Evolutionary conservation across 2,329 filamentous ascomycete genomes (phyloP), one percentile per base, ranked within the genome.

Genomic region (Emergomyces orientalis): DNA sequence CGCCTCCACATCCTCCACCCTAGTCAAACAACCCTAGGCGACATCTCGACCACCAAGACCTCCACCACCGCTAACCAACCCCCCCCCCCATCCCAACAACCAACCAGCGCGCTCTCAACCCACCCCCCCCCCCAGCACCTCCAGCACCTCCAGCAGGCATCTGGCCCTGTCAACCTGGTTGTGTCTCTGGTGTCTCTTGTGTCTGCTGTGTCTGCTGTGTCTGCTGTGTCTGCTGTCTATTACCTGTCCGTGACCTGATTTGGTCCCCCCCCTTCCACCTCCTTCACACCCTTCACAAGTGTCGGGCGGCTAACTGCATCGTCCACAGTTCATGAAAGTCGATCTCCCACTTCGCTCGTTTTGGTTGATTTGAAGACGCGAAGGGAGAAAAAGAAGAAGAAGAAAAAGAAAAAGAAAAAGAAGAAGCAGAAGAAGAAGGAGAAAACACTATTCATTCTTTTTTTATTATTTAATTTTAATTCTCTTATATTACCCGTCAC

Each of bases 221-320:
- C n/a, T n/a, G n/a, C n/a, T n/a, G n/a, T 47, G 43, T 47, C 43
- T 22, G 43, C 43, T 22, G 43, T 22, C 43, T 37, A 37, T 11
- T 47, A 7, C 6, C 7, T 47, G n/a, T 47, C 8, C 6, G 19
- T 47, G 22, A 25, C 22, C 22, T 49, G 45, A 9, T n/a, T 47
- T 22, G 43, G n/a, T 8, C 43, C 43, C 45, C 45, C 13, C 22
- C 22, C 22, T 13, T 3, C 7, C 9, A 13, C 45, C 22, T 47
- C 45, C 13, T 22, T 13, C 45, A 25, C 22, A 13, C 45, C 19
- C 3, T 3, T 6, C 1, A 30, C 51, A 17, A 14, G 51, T 45
- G 43, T 19, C 51, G n/a, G 51, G 51, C 51, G 51, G 51, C 51
- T 54, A 54, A 54, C 51, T 30, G 51, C 25, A 17, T 54, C 51